Evolutionary conservation across 2,329 filamentous ascomycete genomes (phyloP).

Genomic region (Aspergillus sojae): DNA sequence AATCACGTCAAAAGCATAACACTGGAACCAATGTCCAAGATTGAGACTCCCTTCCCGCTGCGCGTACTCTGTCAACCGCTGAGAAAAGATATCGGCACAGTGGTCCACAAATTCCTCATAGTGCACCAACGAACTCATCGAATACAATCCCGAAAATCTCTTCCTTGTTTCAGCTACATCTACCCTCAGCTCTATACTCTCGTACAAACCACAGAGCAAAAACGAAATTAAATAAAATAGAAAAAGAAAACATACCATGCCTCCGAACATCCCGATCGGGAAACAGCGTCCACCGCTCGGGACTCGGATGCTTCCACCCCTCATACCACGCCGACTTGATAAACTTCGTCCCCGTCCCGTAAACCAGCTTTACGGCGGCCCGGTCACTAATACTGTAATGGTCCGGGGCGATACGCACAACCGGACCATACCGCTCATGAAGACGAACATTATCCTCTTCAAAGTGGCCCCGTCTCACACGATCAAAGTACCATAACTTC

Average conservation of each 20-base stretch:
- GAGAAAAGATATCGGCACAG: slow-evolving; percentile 46
- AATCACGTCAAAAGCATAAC: slow-evolving; percentile 49
- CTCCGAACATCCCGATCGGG: slow-evolving; percentile 37
- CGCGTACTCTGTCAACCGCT: slow-evolving; percentile 44
- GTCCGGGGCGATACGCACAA: slow-evolving; percentile 54
- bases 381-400: slow-evolving; percentile 52
- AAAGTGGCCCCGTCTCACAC: slow-evolving; percentile 41
- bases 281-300: slow-evolving; percentile 36
- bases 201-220: background rate
- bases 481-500: slow-evolving; percentile 47
- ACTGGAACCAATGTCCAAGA: slow-evolving; percentile 41
- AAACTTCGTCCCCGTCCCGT: slow-evolving; percentile 45
- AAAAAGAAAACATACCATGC: slow-evolving; percentile 33
- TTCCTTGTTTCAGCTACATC: slow-evolving; percentile 36
- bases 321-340: slow-evolving; percentile 43
- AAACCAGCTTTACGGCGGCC: slow-evolving; percentile 46
- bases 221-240: too few relatives aligned
- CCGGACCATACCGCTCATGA: slow-evolving; percentile 43
- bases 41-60: slow-evolving; percentile 36
- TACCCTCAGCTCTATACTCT: background rate
- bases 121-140: slow-evolving; percentile 51
- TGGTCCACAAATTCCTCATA: slow-evolving; percentile 56
- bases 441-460: slow-evolving; percentile 44
- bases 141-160: slow-evolving; percentile 50
- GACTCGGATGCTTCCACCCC: slow-evolving; percentile 33